A percentile compares a stretch with the other conserved stretches of the same genome.
phyloP scores from a whole-genome alignment of 768 basidiomycete species.

The Auricularia cornea region DNA sequence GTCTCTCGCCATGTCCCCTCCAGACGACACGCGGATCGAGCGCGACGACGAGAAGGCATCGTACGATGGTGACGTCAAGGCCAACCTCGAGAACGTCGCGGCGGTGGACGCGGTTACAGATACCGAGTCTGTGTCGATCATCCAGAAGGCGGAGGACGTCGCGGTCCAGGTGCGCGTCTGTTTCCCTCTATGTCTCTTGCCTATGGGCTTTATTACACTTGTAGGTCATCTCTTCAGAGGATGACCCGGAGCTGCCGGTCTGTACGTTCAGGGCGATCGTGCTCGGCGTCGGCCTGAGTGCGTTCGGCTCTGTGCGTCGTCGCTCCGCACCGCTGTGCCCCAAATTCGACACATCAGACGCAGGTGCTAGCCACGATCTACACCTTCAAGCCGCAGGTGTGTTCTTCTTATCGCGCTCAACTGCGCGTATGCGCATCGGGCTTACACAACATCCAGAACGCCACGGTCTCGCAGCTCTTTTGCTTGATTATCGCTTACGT shows the following conservation, averaged over 20 bases:
- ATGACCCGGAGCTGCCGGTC: conserved; percentile 40
- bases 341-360: background rate
- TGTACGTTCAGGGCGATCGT: conserved; percentile 42
- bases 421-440: background rate
- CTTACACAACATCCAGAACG: conserved; percentile 26
- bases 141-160: no score
- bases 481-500: conserved; percentile 49
- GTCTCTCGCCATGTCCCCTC: no score
- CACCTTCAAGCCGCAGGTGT: conserved; percentile 29
- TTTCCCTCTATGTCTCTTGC: no score
- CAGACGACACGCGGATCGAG: no score
- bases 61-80: no score
- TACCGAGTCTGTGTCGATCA: no score
- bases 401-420: no score
- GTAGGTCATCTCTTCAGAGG: conserved; percentile 40
- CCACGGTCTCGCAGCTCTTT: conserved; percentile 46
- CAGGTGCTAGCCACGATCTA: conserved; percentile 26
- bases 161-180: no score
- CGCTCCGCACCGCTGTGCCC: conserved; percentile 7
- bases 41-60: no score
- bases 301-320: conserved; percentile 35
- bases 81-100: no score
- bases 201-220: no score
- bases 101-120: no score
- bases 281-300: conserved; percentile 40